Evolutionary conservation across 2,329 filamentous ascomycete genomes (phyloP).

Genomic region (Botrytis fragariae): DNA sequence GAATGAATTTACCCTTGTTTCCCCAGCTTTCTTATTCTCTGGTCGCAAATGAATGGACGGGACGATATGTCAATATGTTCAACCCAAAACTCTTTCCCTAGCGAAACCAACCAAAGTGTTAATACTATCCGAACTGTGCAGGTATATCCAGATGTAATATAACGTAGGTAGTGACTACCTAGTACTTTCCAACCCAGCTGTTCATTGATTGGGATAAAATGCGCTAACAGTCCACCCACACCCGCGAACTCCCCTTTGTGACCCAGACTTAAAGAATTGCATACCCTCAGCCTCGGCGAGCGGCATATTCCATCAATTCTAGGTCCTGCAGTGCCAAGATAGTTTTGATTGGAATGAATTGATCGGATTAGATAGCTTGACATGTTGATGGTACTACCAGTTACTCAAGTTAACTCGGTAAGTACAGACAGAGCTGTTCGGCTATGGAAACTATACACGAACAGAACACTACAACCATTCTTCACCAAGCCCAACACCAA

Average conservation of each 20-base stretch:
- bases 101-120: not conserved
- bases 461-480: not conserved
- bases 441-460: not conserved
- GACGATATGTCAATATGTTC: constrained; percentile 5
- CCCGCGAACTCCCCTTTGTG: constrained; percentile 7
- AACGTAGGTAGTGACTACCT: not conserved
- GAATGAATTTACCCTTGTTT: constrained; percentile 10
- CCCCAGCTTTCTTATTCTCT: constrained; percentile 16
- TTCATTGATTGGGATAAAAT: not conserved
- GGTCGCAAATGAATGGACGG: not conserved
- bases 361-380: constrained; percentile 12
- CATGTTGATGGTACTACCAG: not conserved
- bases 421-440: not conserved
- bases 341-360: not conserved
- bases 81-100: not conserved
- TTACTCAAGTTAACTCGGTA: not conserved
- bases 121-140: not conserved
- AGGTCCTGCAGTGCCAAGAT: constrained; percentile 15
- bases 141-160: not conserved
- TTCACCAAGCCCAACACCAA: not conserved
- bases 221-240: not conserved
- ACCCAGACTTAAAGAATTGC: not conserved
- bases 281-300: constrained; percentile 14
- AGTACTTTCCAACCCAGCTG: not conserved
- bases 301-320: constrained; percentile 15